Conservation (phyloP, 495 filamentous ascomycete species). For the Pyrenula massariospora region DNA sequence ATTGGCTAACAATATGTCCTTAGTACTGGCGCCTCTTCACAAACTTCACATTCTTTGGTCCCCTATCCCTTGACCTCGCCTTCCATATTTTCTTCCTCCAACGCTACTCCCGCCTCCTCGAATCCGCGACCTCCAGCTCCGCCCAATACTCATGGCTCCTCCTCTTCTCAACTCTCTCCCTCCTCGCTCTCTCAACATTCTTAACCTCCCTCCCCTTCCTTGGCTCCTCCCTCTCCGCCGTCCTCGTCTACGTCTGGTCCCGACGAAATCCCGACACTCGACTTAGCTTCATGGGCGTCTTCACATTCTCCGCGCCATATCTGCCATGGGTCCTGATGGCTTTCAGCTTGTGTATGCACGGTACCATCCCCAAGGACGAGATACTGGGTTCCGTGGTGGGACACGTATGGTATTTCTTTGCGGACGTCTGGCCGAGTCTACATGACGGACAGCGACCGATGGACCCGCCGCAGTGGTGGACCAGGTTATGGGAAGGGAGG, state of each 20-base stretch:
- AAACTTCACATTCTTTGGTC: constrained; percentile 95
- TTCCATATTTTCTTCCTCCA: constrained; percentile 99
- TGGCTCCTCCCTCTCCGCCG: constrained; percentile 78
- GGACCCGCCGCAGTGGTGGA: constrained; percentile 88
- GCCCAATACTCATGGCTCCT: constrained; percentile 93
- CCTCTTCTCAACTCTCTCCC: constrained; percentile 64
- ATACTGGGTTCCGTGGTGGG: constrained; percentile 87
- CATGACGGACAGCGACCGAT: constrained; percentile 76
- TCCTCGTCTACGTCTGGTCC: constrained; percentile 97
- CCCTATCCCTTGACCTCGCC: constrained; percentile 83
- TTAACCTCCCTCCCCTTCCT: constrained; percentile 83
- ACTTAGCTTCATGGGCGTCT: constrained; percentile 77
- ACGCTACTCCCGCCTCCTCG: constrained; percentile 88
- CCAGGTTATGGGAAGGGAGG: constrained; percentile 60
- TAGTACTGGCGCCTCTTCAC: constrained; percentile 94
- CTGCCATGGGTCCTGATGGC: constrained; percentile 93
- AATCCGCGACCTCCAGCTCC: constrained; percentile 80
- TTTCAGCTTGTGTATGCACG: constrained; percentile 77
- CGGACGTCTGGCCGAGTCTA: constrained; percentile 86
- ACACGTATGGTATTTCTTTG: constrained; percentile 97
- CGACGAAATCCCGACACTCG: constrained; percentile 84
- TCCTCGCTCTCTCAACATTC: constrained; percentile 68
- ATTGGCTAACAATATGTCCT: constrained; percentile 8
- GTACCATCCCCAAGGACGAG: constrained; percentile 85
- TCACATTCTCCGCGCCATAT: constrained; percentile 89